Conservation (phyloP, 495 filamentous ascomycete genomes). For the Penicillium longicatenatum region DNA sequence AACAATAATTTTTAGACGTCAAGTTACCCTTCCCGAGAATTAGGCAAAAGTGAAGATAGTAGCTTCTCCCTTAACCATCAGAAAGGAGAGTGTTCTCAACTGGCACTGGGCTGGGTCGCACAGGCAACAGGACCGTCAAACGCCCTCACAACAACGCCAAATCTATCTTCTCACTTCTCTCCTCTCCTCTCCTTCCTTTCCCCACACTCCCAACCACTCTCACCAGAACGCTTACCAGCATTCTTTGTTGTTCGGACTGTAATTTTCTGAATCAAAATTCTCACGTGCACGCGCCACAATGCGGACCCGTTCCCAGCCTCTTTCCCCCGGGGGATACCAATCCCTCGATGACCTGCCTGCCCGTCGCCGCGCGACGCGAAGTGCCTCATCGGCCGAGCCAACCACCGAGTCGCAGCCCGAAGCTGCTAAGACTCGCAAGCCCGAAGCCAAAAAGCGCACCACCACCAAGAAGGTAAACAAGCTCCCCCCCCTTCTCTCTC, state of each 20-base stretch:
- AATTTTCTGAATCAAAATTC: neutral
- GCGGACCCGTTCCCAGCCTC: constrained; percentile 21
- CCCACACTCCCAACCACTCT: constrained; percentile 2
- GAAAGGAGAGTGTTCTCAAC: neutral
- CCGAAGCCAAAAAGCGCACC: constrained; percentile 4
- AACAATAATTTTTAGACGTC: neutral
- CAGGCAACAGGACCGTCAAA: neutral
- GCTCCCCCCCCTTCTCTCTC: fast-evolving
- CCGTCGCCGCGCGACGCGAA: constrained; percentile 25
- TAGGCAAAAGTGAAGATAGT: neutral
- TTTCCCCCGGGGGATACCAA: constrained; percentile 11
- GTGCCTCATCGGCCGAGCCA: constrained; percentile 13
- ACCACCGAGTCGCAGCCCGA: constrained; percentile 1
- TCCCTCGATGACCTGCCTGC: constrained; percentile 18
- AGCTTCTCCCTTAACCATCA: neutral
- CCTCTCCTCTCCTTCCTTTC: neutral
- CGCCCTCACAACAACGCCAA: neutral
- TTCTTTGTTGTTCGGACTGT: neutral
- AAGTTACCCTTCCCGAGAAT: neutral
- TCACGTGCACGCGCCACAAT: constrained; percentile 7
- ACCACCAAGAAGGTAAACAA: constrained; percentile 1
- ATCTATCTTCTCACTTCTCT: neutral
- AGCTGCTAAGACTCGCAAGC: constrained; percentile 9
- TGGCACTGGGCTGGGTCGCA: neutral
- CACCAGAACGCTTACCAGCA: neutral